A percentile compares a stretch with the other conserved stretches of the same genome.
Conservation (phyloP, 176 grass and related monocot genomes). For the Calamus simplicifolius region DNA sequence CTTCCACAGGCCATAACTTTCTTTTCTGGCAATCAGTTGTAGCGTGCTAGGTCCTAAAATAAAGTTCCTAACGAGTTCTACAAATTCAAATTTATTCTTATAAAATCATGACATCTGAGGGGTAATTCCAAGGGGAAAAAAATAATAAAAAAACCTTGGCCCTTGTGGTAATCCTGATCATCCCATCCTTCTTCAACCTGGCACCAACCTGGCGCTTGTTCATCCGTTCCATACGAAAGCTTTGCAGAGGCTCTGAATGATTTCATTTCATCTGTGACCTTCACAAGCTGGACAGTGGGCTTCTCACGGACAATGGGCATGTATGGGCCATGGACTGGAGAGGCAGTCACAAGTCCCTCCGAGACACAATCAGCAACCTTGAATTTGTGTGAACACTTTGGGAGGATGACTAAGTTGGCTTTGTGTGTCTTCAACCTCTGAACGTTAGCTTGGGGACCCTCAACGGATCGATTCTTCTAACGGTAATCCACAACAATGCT, state of each 20-base stretch:
- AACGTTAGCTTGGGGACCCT: slow-evolving; percentile 61
- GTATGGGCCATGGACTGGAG: slow-evolving; percentile 71
- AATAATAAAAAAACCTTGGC: no score
- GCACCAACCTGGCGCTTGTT: no score
- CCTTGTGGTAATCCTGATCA: no score
- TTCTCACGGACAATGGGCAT: slow-evolving; percentile 59
- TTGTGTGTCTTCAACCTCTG: slow-evolving; percentile 77
- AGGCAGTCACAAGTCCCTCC: slow-evolving; percentile 73
- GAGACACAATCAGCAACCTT: slow-evolving; percentile 84
- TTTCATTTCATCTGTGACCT: slow-evolving; percentile 51
- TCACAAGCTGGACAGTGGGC: slow-evolving; percentile 30
- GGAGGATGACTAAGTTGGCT: slow-evolving; percentile 80
- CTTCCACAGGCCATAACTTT: no score
- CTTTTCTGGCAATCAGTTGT: no score
- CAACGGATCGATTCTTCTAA: slow-evolving; percentile 62
- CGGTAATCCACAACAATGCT: slow-evolving; percentile 76
- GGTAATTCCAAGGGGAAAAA: no score
- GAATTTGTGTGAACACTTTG: slow-evolving; percentile 56
- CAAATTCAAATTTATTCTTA: no score
- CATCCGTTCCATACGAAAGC: slow-evolving; percentile 60
- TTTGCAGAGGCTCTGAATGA: no score
- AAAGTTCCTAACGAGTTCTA: no score
- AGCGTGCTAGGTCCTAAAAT: no score
- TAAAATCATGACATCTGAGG: no score
- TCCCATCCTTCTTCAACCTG: no score